Evolutionary conservation across 495 filamentous ascomycete species (phyloP), one percentile per base, ranked within the genome.

Genomic region (Apiosordaria backusii): DNA sequence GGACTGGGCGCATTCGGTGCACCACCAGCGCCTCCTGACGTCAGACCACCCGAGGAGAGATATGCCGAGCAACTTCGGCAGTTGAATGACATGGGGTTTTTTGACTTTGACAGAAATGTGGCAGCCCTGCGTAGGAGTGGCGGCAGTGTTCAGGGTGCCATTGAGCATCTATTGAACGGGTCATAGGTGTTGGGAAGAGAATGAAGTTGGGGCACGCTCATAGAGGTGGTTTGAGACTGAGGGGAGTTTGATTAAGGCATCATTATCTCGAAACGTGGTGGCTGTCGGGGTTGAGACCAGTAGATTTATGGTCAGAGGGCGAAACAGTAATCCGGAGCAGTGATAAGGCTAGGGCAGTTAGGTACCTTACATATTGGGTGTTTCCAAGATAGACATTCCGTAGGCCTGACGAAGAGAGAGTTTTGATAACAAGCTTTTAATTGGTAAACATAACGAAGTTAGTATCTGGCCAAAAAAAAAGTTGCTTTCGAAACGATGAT

Each of bases 61-160:
- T 99, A 96, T 68, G 92, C 89, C 6, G 87, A 90, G 16, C 96
- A 99, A 74, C 80, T 99, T 58, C 83, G 92, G 57, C 94, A 97
- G 75, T 79, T 99, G 68, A 98, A 99, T 75, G 95, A 98, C 62
- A 99, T 99, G 96, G 96, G 96, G 4, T 98, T 99, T 76, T 96
- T 87, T 74, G 95, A 99, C 69, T 98, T 98, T 73, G 93, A 98
- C 63, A 76, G 89, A 72, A 99, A 99, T 68, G 86, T 99, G 50
- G 86, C 88, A 69, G 96, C 96, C 19, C 79, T 99, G 75, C 86
- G 95, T 78, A 84, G 93, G 68, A 87, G 90, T 64, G 96, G 96
- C 0, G 96, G 96, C 6, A 97, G 91, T 75, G 95, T 98, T 66
- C 92, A 98, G 75, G 96, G 94, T 3, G 96, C 96, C 15, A 87